phyloP scores from a whole-genome alignment of 495 filamentous ascomycete genomes.

The Daldinia grandis region DNA sequence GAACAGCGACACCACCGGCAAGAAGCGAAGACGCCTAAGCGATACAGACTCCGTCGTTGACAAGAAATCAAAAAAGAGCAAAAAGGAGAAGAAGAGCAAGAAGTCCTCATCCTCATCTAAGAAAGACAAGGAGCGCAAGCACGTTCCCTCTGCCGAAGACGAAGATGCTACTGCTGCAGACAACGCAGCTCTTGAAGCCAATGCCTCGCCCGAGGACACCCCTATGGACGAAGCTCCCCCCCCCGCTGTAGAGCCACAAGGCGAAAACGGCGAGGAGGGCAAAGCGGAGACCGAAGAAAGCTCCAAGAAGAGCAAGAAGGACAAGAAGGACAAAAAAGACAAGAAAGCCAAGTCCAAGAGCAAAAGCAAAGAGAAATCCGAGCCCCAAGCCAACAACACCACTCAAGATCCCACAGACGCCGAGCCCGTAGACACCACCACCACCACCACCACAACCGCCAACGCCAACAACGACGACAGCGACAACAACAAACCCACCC shows the following conservation, averaged over 20 bases:
- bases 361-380: not conserved
- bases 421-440: not conserved
- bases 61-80: slow-evolving; percentile 58
- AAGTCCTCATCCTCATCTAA: slow-evolving; percentile 40
- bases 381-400: not conserved
- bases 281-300: slow-evolving; percentile 21
- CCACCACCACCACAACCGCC: slow-evolving; percentile 18
- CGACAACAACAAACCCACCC: too few species aligned
- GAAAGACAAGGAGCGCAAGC: slow-evolving; percentile 48
- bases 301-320: slow-evolving; percentile 43
- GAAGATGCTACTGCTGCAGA: slow-evolving; percentile 8
- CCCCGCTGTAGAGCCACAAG: not conserved
- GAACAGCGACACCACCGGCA: not conserved
- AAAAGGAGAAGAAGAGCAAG: slow-evolving; percentile 46
- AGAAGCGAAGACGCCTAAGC: slow-evolving; percentile 32
- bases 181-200: slow-evolving; percentile 2
- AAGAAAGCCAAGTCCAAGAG: slow-evolving; percentile 2
- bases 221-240: slow-evolving; percentile 13
- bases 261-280: slow-evolving; percentile 1
- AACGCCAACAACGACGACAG: slow-evolving; percentile 1
- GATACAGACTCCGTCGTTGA: slow-evolving; percentile 33
- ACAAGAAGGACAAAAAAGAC: slow-evolving; percentile 35
- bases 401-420: not conserved
- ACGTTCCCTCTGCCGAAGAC: slow-evolving; percentile 41
- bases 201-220: slow-evolving; percentile 4